Base-by-base conservation (phyloP, 2,329 filamentous ascomycete genomes). In the Zasmidium angulare region DNA sequence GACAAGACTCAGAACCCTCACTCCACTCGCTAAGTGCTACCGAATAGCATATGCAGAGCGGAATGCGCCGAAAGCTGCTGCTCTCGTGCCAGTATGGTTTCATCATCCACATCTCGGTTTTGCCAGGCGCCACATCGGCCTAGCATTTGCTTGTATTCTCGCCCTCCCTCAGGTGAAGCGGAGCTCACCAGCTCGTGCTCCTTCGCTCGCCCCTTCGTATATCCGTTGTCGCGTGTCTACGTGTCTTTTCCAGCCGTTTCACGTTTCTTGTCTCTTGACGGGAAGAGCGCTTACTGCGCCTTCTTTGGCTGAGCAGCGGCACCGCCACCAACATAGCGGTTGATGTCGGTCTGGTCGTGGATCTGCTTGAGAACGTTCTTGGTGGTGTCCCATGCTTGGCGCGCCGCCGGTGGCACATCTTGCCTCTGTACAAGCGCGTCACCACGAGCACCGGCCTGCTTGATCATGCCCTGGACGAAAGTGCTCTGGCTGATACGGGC, bases 401-500 rank as follows among this genome's bases (percentile, higher is more conserved):
- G 86, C 57, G 88, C 89, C 23, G 81, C 86, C 1, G 93, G 92
- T 24, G 92, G 92, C 17, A 89, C 92, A 74, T 89, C 90, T 82
- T 96, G 93, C 70, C 91, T 89, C 55, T 91, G 89, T 58, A 95
- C 85, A 51, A 91, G 81, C 62, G 89, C 89, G 76, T 98, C 93
- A 62, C 93, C 81, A 67, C 90, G 86, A 56, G 89, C 86, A 71
- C 86, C 86, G 57, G 93, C 78, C 69, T 89, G 84, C 64, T 82
- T 80, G 72, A 97, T 88, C 50, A 90, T 87, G 70, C 84, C 85
- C 81, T 96, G 91, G n/a, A 98, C 90, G 72, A 98, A 96, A 65
- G 81, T 85, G 84, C 91, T 97, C 83, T 98, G 93, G 59, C 88
- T 82, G 79, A 89, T 93, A 71, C 95, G 88, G 46, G 93, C 90